Conservation (phyloP, 108 stramenopile genomes). For the Hondaea fermentalgiana region DNA sequence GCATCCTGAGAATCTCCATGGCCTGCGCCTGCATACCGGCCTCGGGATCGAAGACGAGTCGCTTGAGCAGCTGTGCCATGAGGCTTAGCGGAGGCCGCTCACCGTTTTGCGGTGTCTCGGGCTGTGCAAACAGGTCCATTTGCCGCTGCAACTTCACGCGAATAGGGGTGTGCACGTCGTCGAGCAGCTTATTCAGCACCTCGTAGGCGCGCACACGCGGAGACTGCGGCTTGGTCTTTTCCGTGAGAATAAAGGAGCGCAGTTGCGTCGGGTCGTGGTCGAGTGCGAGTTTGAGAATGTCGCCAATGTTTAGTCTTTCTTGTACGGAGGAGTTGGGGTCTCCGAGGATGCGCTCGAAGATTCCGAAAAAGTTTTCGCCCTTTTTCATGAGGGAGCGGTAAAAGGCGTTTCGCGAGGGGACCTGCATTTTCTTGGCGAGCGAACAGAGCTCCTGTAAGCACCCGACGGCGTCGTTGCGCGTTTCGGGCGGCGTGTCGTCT, state of each 20-base stretch:
- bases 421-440: conserved; percentile 1
- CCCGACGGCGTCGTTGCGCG: neutral
- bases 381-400: conserved; percentile 9
- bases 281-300: neutral
- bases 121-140: neutral
- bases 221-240: neutral
- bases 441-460: neutral
- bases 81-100: neutral
- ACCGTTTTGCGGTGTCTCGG: neutral
- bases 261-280: conserved; percentile 2
- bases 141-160: neutral
- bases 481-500: neutral
- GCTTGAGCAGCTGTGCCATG: neutral
- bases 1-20: conserved; percentile 27
- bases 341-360: conserved; percentile 11
- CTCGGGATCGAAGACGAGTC: neutral
- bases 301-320: neutral
- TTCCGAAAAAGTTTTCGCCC: neutral
- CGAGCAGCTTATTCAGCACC: neutral
- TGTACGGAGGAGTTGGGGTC: neutral
- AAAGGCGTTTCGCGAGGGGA: neutral
- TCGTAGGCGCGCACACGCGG: neutral
- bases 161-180: neutral
- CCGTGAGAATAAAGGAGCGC: neutral
- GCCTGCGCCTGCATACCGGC: neutral